These are phyloP conservation scores for Penicillium decumbens DNA, from an alignment of 2,329 filamentous ascomycete genomes.

Conservation along the genomic window DNA sequence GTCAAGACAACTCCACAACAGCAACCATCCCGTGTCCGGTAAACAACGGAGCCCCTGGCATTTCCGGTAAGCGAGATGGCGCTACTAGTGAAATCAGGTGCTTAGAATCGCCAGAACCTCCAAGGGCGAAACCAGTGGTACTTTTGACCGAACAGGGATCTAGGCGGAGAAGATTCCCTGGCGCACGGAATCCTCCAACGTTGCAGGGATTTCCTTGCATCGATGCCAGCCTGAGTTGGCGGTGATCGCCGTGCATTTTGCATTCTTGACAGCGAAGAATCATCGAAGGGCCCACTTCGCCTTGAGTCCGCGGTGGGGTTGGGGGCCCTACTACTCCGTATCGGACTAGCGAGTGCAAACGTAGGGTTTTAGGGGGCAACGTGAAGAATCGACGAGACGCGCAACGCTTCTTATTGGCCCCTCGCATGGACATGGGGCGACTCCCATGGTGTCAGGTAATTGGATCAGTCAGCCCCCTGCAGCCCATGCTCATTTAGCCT, in stretches of 20 bases:
- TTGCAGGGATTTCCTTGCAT: slow-evolving; percentile 22
- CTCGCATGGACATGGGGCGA: slow-evolving; percentile 4
- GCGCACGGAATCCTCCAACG: slow-evolving; percentile 15
- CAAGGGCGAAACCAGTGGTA: neutral
- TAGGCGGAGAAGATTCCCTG: neutral
- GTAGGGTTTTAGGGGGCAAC: neutral
- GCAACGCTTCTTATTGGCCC: slow-evolving; percentile 7
- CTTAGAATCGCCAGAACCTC: neutral
- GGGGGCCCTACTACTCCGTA: neutral
- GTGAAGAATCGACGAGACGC: neutral
- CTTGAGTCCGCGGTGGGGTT: slow-evolving; percentile 1
- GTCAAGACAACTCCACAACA: no score
- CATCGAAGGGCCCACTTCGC: slow-evolving; percentile 6
- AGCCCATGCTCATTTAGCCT: neutral
- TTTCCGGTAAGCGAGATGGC: slow-evolving; percentile 1
- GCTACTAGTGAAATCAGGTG: slow-evolving; percentile 2
- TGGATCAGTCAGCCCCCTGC: slow-evolving; percentile 2
- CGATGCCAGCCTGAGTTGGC: slow-evolving; percentile 6
- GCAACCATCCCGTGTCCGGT: neutral
- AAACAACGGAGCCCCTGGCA: neutral
- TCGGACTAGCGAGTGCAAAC: neutral
- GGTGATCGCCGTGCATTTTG: slow-evolving; percentile 19
- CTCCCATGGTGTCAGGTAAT: slow-evolving; percentile 12
- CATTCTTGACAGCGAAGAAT: slow-evolving; percentile 16
- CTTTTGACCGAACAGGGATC: neutral